Conservation (phyloP, 306 rosid species). For the Dryas drummondii region DNA sequence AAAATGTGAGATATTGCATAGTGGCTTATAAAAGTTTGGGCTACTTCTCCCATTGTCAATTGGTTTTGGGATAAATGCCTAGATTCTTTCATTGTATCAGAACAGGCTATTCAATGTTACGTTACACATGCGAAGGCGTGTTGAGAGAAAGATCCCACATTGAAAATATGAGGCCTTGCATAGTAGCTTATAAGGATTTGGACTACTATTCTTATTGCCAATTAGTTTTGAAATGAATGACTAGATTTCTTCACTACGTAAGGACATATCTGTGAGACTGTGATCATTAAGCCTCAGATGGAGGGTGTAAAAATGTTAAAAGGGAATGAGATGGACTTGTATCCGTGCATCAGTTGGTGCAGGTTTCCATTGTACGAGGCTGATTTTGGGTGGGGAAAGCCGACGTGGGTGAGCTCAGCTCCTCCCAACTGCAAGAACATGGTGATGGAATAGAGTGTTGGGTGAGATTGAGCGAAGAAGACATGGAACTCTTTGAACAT, state of each 20-base stretch:
- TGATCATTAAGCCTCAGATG: neutral
- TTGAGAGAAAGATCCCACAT: no score
- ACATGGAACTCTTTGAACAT: conserved; percentile 16
- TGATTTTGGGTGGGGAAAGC: conserved; percentile 43
- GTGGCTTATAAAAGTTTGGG: no score
- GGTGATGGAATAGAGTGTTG: conserved; percentile 30
- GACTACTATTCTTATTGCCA: no score
- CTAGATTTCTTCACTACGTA: neutral
- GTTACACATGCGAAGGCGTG: no score
- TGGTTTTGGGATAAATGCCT: no score
- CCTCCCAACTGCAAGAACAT: neutral
- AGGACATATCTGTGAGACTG: neutral
- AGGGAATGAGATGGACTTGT: conserved; percentile 5
- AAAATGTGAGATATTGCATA: no score
- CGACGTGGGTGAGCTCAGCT: conserved; percentile 26
- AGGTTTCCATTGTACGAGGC: conserved; percentile 13
- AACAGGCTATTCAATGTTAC: no score
- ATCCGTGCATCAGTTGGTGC: conserved; percentile 27
- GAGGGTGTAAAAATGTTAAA: neutral
- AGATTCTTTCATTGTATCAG: no score
- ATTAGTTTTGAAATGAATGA: no score
- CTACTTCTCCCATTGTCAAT: no score
- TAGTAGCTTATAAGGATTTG: no score
- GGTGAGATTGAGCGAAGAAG: conserved; percentile 22
- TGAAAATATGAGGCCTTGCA: no score